Evolutionary conservation across 73 alveolate genomes (phyloP).

Genomic region (Tetrahymena elliotti): DNA sequence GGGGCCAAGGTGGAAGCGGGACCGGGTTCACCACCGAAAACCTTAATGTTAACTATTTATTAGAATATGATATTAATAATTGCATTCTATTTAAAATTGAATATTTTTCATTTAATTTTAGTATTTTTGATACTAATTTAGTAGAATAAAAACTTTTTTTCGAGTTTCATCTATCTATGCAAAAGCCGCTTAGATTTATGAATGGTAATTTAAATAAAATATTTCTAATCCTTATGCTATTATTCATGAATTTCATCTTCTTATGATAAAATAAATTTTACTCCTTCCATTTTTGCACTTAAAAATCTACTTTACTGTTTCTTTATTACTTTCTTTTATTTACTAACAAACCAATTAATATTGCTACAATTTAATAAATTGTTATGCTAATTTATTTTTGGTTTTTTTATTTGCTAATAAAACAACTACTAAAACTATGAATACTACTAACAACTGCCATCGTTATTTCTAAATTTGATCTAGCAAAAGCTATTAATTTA

Average conservation of each 20-base stretch:
- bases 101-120: background rate
- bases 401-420: background rate
- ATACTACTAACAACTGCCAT: background rate
- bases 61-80: background rate
- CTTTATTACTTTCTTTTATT: too few species aligned
- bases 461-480: background rate
- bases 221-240: background rate
- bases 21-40: slow-evolving; percentile 54
- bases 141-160: background rate
- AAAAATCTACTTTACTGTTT: background rate
- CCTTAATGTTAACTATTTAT: slow-evolving; percentile 26
- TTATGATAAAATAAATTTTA: background rate
- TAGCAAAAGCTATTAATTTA: background rate
- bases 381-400: background rate
- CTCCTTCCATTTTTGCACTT: background rate
- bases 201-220: too few species aligned
- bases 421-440: background rate
- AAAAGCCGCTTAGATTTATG: background rate
- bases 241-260: background rate
- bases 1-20: slow-evolving; percentile 56
- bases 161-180: background rate
- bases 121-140: too few species aligned
- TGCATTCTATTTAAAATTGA: background rate
- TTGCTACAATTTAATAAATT: background rate
- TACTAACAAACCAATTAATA: background rate